Evolutionary conservation across 352 stramenopile genomes (phyloP).

Genomic region (Pythium insidiosum): DNA sequence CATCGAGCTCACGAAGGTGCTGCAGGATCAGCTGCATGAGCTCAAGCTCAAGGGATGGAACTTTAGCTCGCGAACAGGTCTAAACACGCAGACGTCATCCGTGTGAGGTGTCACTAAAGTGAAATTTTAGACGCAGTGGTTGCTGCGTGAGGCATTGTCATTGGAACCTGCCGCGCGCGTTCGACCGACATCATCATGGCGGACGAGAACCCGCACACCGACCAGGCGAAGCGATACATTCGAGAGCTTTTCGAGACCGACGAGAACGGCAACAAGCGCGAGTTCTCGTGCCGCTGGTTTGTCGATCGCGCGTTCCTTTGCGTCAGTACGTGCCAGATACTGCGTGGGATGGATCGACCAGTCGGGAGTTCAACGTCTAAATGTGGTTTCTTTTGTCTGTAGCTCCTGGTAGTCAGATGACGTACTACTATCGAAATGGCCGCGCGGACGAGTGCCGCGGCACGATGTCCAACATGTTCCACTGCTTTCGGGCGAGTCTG

Average conservation of each 20-base stretch:
- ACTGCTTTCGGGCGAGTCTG: slow-evolving; percentile 68
- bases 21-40: slow-evolving; percentile 71
- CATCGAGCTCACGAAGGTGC: slow-evolving; percentile 59
- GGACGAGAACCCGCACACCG: slow-evolving; percentile 33
- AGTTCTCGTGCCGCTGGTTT: slow-evolving; percentile 69
- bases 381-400: slow-evolving; percentile 1
- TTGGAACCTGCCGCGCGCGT: too few species aligned
- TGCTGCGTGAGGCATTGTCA: too few species aligned
- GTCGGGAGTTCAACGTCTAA: too few species aligned
- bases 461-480: slow-evolving; percentile 76
- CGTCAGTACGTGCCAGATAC: slow-evolving; percentile 56
- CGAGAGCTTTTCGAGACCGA: slow-evolving; percentile 25
- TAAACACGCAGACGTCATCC: too few species aligned
- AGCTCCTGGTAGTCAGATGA: slow-evolving; percentile 78
- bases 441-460: slow-evolving; percentile 70
- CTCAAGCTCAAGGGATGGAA: slow-evolving; percentile 79
- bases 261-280: slow-evolving; percentile 29
- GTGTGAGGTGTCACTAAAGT: too few species aligned
- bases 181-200: too few species aligned
- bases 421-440: slow-evolving; percentile 71
- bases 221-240: slow-evolving; percentile 58
- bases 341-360: too few species aligned
- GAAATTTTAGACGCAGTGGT: too few species aligned
- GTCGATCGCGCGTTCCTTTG: slow-evolving; percentile 76
- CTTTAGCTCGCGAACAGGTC: slow-evolving; percentile 23